Evolutionary conservation across 2,329 filamentous ascomycete species (phyloP).

Genomic region (Penicillium sp.): DNA sequence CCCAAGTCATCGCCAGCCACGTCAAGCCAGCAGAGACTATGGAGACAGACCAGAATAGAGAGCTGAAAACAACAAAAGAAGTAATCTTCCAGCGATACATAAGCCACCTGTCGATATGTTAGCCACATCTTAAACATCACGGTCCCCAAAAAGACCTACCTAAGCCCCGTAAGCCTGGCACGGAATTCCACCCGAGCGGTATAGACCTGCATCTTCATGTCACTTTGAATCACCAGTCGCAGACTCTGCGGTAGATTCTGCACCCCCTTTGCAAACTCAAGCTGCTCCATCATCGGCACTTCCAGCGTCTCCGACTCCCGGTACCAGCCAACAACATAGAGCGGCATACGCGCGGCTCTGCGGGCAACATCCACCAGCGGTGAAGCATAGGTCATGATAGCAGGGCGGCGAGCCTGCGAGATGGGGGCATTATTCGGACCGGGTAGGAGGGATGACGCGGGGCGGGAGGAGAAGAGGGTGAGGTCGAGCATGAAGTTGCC

Average conservation of each 20-base stretch:
- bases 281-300: slow-evolving; percentile 70
- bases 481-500: slow-evolving; percentile 96
- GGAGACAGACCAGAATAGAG: slow-evolving; percentile 74
- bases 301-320: slow-evolving; percentile 63
- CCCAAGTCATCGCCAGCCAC: slow-evolving; percentile 59
- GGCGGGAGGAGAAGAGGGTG: slow-evolving; percentile 59
- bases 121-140: slow-evolving; percentile 12
- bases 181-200: slow-evolving; percentile 65
- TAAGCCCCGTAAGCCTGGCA: slow-evolving; percentile 72
- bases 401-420: slow-evolving; percentile 68
- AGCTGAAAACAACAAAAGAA: slow-evolving; percentile 67
- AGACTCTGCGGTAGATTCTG: slow-evolving; percentile 55
- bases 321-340: slow-evolving; percentile 67
- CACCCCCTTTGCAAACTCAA: slow-evolving; percentile 62
- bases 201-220: slow-evolving; percentile 74
- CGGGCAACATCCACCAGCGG: slow-evolving; percentile 63
- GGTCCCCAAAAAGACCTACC: slow-evolving; percentile 38
- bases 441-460: slow-evolving; percentile 35
- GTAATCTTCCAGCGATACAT: slow-evolving; percentile 82
- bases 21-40: slow-evolving; percentile 64
- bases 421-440: slow-evolving; percentile 48
- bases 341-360: slow-evolving; percentile 63
- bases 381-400: slow-evolving; percentile 77
- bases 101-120: slow-evolving; percentile 58
- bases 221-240: slow-evolving; percentile 68